Conservation (phyloP, 495 filamentous ascomycete genomes). For the Lentithecium fluviatile region DNA sequence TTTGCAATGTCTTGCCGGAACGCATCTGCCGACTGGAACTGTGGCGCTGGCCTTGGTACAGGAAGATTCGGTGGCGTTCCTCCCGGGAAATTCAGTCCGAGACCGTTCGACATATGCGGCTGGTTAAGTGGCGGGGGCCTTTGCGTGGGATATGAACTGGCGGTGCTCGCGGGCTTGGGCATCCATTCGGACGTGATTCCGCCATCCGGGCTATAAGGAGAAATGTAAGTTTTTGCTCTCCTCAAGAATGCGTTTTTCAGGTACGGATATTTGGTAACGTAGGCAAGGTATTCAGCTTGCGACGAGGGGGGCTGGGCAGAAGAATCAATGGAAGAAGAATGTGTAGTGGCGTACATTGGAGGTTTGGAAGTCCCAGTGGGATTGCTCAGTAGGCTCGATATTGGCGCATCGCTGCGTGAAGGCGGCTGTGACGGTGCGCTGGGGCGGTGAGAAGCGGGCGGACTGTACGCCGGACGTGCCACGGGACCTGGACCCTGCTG, state of each 20-base stretch:
- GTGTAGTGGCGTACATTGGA: constrained; percentile 31
- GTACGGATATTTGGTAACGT: constrained; percentile 44
- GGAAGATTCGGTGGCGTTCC: constrained; percentile 1
- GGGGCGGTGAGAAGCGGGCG: constrained; percentile 12
- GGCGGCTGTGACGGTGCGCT: constrained; percentile 17
- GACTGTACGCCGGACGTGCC: constrained; percentile 15
- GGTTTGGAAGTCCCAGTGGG: constrained; percentile 24
- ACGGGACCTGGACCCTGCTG: constrained; percentile 7
- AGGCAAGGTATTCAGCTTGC: constrained; percentile 37
- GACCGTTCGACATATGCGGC: not conserved
- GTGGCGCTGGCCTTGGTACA: constrained; percentile 7
- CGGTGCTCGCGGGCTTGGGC: constrained; percentile 9
- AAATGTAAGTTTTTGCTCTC: constrained; percentile 39
- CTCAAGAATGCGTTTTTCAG: constrained; percentile 42
- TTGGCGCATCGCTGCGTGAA: constrained; percentile 26
- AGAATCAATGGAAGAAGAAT: constrained; percentile 27
- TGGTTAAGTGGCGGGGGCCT: not conserved
- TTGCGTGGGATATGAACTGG: not conserved
- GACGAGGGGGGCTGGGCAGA: constrained; percentile 28
- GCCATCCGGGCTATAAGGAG: constrained; percentile 39
- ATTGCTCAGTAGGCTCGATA: constrained; percentile 29
- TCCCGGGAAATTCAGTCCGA: constrained; percentile 5
- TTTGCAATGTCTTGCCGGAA: constrained; percentile 24
- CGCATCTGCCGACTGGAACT: constrained; percentile 29
- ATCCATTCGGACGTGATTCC: constrained; percentile 40